Conservation (phyloP, 2,329 filamentous ascomycete species). For the Calonectria pauciramosa region DNA sequence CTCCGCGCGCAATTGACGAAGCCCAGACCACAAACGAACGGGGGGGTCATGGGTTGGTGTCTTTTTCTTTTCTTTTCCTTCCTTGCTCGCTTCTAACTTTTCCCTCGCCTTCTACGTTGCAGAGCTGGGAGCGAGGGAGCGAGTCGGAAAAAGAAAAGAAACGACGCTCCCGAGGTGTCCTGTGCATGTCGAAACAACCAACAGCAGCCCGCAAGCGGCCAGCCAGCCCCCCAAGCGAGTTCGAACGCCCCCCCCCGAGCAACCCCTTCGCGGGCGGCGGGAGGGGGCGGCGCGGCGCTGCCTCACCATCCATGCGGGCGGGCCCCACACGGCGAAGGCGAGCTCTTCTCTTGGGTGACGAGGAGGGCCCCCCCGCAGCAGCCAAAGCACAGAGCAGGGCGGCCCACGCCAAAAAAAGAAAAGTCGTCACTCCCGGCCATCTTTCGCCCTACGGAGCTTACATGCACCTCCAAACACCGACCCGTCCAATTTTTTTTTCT, state of each 20-base stretch:
- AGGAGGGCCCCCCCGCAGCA: neutral
- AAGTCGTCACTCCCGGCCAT: neutral
- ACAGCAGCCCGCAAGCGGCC: neutral
- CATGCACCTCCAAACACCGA: neutral
- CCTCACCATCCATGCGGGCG: conserved; percentile 4
- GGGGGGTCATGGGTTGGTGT: neutral
- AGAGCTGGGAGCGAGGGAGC: neutral
- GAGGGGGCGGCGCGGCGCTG: conserved; percentile 3
- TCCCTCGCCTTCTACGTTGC: neutral
- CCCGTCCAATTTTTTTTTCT: neutral
- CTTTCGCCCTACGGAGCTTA: neutral
- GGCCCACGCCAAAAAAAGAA: neutral
- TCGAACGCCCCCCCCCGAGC: neutral
- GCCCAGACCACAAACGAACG: neutral
- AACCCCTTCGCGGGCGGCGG: conserved; percentile 3
- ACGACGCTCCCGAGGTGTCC: neutral
- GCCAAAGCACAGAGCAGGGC: neutral
- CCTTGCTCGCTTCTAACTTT: neutral
- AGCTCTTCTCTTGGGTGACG: neutral
- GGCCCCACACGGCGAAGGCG: conserved; percentile 4
- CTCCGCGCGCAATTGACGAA: neutral
- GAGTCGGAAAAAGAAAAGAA: neutral
- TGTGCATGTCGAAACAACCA: neutral
- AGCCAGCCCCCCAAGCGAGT: neutral
- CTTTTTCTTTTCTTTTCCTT: neutral